Evolutionary conservation across 768 basidiomycete genomes (phyloP).

Genomic region (Kwoniella sp.): DNA sequence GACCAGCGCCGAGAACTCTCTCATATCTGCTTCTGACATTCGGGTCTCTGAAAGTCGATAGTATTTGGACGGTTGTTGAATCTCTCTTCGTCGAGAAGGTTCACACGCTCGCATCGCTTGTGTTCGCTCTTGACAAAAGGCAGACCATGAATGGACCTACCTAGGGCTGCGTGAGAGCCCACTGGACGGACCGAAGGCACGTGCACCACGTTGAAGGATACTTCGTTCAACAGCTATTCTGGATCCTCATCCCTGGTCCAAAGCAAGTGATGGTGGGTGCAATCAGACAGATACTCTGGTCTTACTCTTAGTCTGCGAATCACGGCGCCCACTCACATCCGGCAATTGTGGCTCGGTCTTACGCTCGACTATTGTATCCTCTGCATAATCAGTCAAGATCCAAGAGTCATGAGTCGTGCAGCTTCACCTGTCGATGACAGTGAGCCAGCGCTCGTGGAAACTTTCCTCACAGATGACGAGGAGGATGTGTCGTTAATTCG

Average conservation of each 20-base stretch:
- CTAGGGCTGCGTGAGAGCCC: background rate
- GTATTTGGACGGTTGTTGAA: background rate
- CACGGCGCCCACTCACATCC: background rate
- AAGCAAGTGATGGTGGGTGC: background rate
- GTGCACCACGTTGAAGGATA: too few relatives aligned
- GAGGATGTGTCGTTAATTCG: too few relatives aligned
- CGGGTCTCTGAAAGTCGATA: slow-evolving; percentile 11
- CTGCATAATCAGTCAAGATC: background rate
- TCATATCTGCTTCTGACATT: slow-evolving; percentile 19
- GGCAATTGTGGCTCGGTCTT: background rate
- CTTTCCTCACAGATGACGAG: too few relatives aligned
- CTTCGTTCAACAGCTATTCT: background rate
- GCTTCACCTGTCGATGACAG: background rate
- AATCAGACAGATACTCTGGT: background rate
- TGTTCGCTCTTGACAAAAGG: slow-evolving; percentile 23
- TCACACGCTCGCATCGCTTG: slow-evolving; percentile 22
- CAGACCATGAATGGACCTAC: slow-evolving; percentile 21
- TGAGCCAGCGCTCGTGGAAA: too few relatives aligned
- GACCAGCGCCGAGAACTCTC: slow-evolving; percentile 15
- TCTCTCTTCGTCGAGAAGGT: background rate
- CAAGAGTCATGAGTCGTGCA: background rate
- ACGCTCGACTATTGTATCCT: background rate
- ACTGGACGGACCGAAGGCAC: too few relatives aligned
- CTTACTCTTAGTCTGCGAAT: background rate
- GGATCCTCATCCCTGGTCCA: background rate